phyloP scores from a whole-genome alignment of 805 yeast species.

The Candida ponderosae region DNA sequence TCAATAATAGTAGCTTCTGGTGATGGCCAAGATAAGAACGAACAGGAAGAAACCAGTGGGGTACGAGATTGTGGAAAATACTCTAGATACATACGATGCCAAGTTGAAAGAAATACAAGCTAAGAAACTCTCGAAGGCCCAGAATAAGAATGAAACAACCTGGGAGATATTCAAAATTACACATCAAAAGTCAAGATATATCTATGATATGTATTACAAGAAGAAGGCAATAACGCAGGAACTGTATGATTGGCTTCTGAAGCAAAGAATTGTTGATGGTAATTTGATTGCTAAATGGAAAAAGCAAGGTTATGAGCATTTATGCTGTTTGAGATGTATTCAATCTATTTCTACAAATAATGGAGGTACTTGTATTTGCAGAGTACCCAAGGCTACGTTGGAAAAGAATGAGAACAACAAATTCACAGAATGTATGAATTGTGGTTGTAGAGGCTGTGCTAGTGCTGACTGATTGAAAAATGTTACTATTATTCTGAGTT shows the following conservation, averaged over 20 bases:
- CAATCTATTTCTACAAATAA: slow-evolving; percentile 53
- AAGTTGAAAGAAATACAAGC: slow-evolving; percentile 48
- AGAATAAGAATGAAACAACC: slow-evolving; percentile 46
- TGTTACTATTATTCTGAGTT: too few species aligned
- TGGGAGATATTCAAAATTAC: slow-evolving; percentile 69
- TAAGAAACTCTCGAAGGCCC: slow-evolving; percentile 28
- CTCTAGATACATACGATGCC: slow-evolving; percentile 49
- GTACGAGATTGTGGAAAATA: slow-evolving; percentile 58
- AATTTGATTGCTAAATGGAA: slow-evolving; percentile 79
- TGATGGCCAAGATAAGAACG: slow-evolving; percentile 39
- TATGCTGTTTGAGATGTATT: slow-evolving; percentile 80
- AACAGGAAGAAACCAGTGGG: slow-evolving; percentile 64
- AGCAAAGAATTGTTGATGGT: slow-evolving; percentile 58
- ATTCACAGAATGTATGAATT: slow-evolving; percentile 57
- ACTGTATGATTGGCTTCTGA: slow-evolving; percentile 66
- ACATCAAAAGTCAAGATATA: slow-evolving; percentile 69
- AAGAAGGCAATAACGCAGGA: slow-evolving; percentile 59
- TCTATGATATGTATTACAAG: slow-evolving; percentile 67
- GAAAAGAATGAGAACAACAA: slow-evolving; percentile 24
- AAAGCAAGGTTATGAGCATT: slow-evolving; percentile 76
- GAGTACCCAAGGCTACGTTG: slow-evolving; percentile 65
- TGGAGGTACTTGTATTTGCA: slow-evolving; percentile 70
- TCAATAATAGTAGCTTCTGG: too few species aligned
- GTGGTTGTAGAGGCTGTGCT: slow-evolving; percentile 85
- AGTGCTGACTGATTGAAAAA: slow-evolving; percentile 46